Percentiles rank a stretch among this genome's conserved stretches.
phyloP scores from a whole-genome alignment of 805 yeast species.

The Starmerella geochares region DNA sequence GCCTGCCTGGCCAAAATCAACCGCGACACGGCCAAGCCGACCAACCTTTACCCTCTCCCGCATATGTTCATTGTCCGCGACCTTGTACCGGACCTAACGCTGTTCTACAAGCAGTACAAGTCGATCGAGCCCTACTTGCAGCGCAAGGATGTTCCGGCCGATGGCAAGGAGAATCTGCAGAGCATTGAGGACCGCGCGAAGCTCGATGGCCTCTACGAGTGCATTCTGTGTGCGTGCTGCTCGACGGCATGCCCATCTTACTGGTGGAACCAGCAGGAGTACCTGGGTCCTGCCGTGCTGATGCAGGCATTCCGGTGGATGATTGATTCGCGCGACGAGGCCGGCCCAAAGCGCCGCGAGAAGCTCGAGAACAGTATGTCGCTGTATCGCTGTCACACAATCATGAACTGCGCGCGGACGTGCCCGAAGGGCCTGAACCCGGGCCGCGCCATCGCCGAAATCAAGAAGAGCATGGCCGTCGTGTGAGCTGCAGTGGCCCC shows the following conservation, averaged over 20 bases:
- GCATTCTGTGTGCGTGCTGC: constrained; percentile 97
- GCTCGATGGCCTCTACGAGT: constrained; percentile 93
- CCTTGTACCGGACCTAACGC: constrained; percentile 94
- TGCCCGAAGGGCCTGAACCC: constrained; percentile 99
- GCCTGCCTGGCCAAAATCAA: constrained; percentile 95
- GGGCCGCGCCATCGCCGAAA: constrained; percentile 93
- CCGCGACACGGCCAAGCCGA: constrained; percentile 57
- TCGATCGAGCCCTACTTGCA: constrained; percentile 95
- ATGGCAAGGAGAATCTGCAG: constrained; percentile 89
- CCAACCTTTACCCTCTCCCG: constrained; percentile 91
- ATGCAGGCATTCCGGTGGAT: constrained; percentile 99
- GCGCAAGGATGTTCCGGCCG: constrained; percentile 66
- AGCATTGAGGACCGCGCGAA: constrained; percentile 86
- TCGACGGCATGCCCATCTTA: constrained; percentile 98
- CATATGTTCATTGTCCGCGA: constrained; percentile 97
- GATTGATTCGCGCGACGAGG: constrained; percentile 93
- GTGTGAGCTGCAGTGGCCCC: background rate
- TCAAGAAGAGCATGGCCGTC: constrained; percentile 87
- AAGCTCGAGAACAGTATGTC: constrained; percentile 96
- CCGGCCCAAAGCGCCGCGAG: constrained; percentile 66
- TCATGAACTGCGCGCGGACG: constrained; percentile 96
- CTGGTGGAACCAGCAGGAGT: constrained; percentile 99
- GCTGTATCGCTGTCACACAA: constrained; percentile 96
- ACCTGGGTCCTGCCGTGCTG: constrained; percentile 95
- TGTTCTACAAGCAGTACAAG: constrained; percentile 96